Base-by-base conservation (phyloP, 768 basidiomycete genomes). In the Tricholoma sp. region DNA sequence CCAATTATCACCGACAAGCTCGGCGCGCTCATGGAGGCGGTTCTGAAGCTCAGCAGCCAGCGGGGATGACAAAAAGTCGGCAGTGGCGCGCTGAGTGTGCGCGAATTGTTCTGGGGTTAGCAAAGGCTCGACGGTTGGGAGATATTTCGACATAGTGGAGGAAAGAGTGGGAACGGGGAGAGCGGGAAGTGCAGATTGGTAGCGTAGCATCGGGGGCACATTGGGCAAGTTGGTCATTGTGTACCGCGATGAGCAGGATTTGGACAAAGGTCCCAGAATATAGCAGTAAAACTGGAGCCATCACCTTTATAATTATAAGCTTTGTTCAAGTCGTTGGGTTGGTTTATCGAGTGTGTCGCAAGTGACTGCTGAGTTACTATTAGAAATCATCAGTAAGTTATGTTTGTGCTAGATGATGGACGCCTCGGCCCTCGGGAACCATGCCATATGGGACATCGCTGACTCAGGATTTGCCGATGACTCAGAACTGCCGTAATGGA, bases 121-220 rank as follows among this genome's bases (percentile, higher is more conserved):
- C 59, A 89, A 86, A 0, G 96, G 94, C 43, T 81, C 76, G 18
- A 94, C 84, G 4, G 86, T 82, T 61, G 94, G 89, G 63, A 97
- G 85, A 75, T 98, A 98, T 68, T 96, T 96, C 56, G 82, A 71
- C 31, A 89, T 77, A 0, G 96, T 98, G 1, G 91, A 90, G 8
- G 83, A 72, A 41, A 98, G 81, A 1, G 89, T 72, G 0, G 96
- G 95, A 0, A 98, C 86, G 19, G 96, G 95, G 6, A 98, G 82
- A 29, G 69, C 76, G 2, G 90, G 90, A 0, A 92, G 74, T 1
- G 86, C 85, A 1, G 81, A 79, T 59, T 91, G 85, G 73, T 80
- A 90, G 29, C 86, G 80, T 32, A 91, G 78, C 87, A 90, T 91
- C 1, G 83, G 79, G 0, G 79, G 74, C 9, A 81, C 83, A n/a